These are phyloP conservation scores for Tricholoma sp. DNA, from an alignment of 768 basidiomycete genomes.

Conservation along the genomic window DNA sequence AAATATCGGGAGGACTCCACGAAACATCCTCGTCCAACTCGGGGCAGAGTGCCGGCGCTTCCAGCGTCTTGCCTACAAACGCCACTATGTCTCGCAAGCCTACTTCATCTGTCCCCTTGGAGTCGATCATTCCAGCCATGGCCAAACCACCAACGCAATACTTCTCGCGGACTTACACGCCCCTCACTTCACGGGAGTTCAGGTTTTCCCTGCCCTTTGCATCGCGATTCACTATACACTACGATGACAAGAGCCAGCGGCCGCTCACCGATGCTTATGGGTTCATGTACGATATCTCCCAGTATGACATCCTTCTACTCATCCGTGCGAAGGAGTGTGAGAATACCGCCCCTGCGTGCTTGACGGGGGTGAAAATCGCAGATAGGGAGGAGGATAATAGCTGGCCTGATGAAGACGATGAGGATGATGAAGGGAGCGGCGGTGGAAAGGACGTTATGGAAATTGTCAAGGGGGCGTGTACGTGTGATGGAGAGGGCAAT, in stretches of 20 bases:
- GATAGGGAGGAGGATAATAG: conserved; percentile 76
- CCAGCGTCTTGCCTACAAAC: conserved; percentile 6
- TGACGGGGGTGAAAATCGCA: conserved; percentile 84
- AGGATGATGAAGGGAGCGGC: conserved; percentile 20
- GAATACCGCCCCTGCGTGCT: conserved; percentile 75
- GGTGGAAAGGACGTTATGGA: conserved; percentile 32
- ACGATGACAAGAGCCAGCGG: conserved; percentile 46
- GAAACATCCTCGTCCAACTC: conserved; percentile 19
- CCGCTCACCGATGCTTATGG: conserved; percentile 84
- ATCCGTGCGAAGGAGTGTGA: conserved; percentile 66
- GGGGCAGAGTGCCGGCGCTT: conserved; percentile 23
- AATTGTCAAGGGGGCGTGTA: conserved; percentile 43
- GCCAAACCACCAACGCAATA: conserved; percentile 84
- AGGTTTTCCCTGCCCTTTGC: conserved; percentile 63
- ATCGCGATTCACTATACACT: conserved; percentile 46
- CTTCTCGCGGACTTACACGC: conserved; percentile 67
- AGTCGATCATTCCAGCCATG: conserved; percentile 76
- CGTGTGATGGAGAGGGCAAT: conserved; percentile 34
- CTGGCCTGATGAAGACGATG: conserved; percentile 62
- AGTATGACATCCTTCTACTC: conserved; percentile 76
- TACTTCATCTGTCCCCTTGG: conserved; percentile 55
- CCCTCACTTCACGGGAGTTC: conserved; percentile 71
- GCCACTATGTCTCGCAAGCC: conserved; percentile 26
- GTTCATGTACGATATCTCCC: conserved; percentile 82
- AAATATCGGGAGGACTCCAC: conserved; percentile 3